phyloP scores from a whole-genome alignment of 495 filamentous ascomycete genomes.

The Penicillium cinerascens region DNA sequence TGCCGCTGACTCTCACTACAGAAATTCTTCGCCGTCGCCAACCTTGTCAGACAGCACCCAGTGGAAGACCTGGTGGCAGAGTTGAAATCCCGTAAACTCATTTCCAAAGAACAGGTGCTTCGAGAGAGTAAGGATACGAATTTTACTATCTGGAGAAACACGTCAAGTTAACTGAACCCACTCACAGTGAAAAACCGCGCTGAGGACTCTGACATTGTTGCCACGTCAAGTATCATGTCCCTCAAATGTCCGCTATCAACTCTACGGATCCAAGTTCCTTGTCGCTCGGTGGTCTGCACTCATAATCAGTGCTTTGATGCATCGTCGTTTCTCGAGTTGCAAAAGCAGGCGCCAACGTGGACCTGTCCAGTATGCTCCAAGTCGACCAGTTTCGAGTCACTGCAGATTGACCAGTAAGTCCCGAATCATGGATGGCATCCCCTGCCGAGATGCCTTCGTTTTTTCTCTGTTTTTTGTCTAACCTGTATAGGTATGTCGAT shows the following conservation, averaged over 20 bases:
- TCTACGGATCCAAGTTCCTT: constrained; percentile 72
- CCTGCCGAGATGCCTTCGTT: neutral
- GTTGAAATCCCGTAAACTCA: constrained; percentile 64
- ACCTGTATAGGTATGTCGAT: constrained; percentile 69
- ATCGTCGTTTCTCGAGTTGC: constrained; percentile 85
- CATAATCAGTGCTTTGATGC: constrained; percentile 97
- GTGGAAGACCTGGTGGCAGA: constrained; percentile 67
- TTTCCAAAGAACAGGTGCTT: constrained; percentile 76
- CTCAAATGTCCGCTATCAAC: constrained; percentile 90
- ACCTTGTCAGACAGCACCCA: constrained; percentile 68
- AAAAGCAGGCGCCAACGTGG: constrained; percentile 96
- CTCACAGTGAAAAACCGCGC: constrained; percentile 74
- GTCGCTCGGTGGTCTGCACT: constrained; percentile 72
- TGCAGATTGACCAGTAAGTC: constrained; percentile 83
- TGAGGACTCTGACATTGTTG: constrained; percentile 80
- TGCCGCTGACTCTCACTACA: constrained; percentile 29
- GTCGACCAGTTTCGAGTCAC: constrained; percentile 67
- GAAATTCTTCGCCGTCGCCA: constrained; percentile 73
- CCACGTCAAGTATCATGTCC: constrained; percentile 83
- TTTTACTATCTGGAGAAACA: neutral
- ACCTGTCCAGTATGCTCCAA: constrained; percentile 90
- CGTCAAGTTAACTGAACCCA: neutral
- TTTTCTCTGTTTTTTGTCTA: neutral
- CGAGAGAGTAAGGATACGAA: constrained; percentile 65
- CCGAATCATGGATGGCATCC: too few species aligned